Evolutionary conservation across 148 eudicot species (phyloP).

Genomic region (Rhododendron mucronatum): DNA sequence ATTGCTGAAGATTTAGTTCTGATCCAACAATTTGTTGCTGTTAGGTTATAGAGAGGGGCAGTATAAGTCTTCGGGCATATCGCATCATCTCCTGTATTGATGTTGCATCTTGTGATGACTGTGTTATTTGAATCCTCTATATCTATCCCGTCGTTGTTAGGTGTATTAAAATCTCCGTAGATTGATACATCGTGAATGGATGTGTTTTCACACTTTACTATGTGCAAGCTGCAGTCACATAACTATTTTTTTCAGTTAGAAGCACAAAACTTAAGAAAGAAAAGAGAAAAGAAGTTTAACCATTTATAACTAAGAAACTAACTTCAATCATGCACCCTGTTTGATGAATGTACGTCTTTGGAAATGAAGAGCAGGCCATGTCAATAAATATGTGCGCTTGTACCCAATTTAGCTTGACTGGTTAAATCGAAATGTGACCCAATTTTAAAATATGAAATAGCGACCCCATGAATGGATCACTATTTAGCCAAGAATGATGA

Average conservation of each 20-base stretch:
- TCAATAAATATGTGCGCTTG: background rate
- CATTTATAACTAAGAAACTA: background rate
- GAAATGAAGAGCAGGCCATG: background rate
- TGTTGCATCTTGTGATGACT: constrained; percentile 77
- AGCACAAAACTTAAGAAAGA: background rate
- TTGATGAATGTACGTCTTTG: background rate
- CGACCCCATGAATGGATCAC: background rate
- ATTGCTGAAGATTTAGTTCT: constrained; percentile 90
- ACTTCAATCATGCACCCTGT: background rate
- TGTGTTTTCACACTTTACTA: constrained; percentile 72
- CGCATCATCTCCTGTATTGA: constrained; percentile 96
- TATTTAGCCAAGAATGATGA: background rate
- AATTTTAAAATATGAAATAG: background rate
- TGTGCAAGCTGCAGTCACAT: constrained; percentile 65
- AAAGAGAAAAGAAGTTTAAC: background rate
- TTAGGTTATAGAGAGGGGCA: constrained; percentile 75
- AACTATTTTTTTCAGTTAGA: background rate
- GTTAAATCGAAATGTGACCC: background rate
- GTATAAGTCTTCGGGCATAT: constrained; percentile 83
- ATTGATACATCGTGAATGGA: constrained; percentile 61
- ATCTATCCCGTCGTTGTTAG: constrained; percentile 96
- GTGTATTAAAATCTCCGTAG: constrained; percentile 76
- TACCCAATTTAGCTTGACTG: background rate
- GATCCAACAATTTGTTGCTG: constrained; percentile 87
- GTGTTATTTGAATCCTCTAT: constrained; percentile 92